A percentile compares a stretch with the other conserved stretches of the same genome.
phyloP scores from a whole-genome alignment of 1,284 basidiomycete species.

The Tilletia indica region DNA sequence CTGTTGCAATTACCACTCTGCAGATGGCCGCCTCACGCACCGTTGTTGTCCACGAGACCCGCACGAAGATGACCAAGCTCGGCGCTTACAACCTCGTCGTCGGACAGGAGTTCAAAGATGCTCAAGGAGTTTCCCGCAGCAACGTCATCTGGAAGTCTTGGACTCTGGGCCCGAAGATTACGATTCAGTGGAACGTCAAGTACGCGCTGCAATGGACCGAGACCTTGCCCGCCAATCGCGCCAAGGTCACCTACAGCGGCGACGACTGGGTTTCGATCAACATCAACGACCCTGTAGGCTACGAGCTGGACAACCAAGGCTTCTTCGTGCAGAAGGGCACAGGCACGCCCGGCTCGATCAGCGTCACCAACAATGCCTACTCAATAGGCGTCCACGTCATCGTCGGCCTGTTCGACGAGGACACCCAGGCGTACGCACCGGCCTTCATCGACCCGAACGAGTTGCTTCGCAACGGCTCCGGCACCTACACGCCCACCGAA shows the following conservation, averaged over 20 bases:
- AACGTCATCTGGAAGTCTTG: neutral
- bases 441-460: neutral
- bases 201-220: constrained; percentile 2
- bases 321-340: neutral
- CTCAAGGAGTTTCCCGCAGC: too few species aligned
- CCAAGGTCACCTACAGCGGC: constrained; percentile 1
- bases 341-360: neutral
- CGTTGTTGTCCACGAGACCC: too few species aligned
- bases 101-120: too few species aligned
- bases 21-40: too few species aligned
- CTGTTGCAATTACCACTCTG: too few species aligned
- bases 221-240: neutral
- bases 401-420: neutral
- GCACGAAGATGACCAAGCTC: too few species aligned
- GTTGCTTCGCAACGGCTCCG: neutral
- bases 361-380: neutral
- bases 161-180: neutral
- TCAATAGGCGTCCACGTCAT: neutral
- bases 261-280: neutral
- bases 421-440: neutral
- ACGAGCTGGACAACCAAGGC: neutral
- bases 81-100: too few species aligned
- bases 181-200: neutral
- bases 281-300: neutral
- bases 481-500: neutral